phyloP scores from a whole-genome alignment of 1,139 yeast species.

The Wickerhamiella infanticola region DNA sequence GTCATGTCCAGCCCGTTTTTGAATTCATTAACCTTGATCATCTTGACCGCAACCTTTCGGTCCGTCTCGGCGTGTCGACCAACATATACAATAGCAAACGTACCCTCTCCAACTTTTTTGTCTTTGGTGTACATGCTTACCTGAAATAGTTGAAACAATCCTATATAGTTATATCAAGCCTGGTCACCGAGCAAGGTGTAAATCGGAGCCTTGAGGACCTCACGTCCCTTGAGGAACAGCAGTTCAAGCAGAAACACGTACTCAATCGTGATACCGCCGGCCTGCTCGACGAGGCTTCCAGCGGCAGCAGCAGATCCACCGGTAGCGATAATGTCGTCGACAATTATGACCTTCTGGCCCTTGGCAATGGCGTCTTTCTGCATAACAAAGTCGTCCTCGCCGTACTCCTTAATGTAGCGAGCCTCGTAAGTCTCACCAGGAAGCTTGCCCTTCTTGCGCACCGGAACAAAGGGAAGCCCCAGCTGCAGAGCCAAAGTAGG shows the following conservation, averaged over 20 bases:
- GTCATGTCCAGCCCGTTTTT: slow-evolving; percentile 97
- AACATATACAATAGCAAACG: slow-evolving; percentile 91
- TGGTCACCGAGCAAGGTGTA: slow-evolving; percentile 83
- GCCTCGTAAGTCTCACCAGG: slow-evolving; percentile 74
- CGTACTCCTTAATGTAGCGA: slow-evolving; percentile 80
- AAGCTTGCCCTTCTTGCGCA: slow-evolving; percentile 86
- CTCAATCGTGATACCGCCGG: slow-evolving; percentile 59
- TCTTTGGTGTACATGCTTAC: slow-evolving; percentile 27
- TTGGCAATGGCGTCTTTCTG: slow-evolving; percentile 64
- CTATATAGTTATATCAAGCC: slow-evolving; percentile 3
- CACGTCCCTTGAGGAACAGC: slow-evolving; percentile 88
- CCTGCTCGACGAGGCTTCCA: slow-evolving; percentile 58
- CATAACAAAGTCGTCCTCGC: slow-evolving; percentile 72
- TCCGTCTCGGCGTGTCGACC: slow-evolving; percentile 33
- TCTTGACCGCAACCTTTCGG: slow-evolving; percentile 76
- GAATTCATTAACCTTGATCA: slow-evolving; percentile 85
- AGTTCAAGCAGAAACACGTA: slow-evolving; percentile 84
- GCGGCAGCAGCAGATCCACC: slow-evolving; percentile 96
- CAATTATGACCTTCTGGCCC: slow-evolving; percentile 69
- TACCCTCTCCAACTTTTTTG: slow-evolving; percentile 94
- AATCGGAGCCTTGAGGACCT: slow-evolving; percentile 67
- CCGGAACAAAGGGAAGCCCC: slow-evolving; percentile 84
- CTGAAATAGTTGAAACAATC: slow-evolving; percentile 13
- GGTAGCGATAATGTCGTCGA: slow-evolving; percentile 94
- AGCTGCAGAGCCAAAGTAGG: slow-evolving; percentile 85